Base-by-base conservation (phyloP, 768 basidiomycete species). In the Trametes sanguinea region DNA sequence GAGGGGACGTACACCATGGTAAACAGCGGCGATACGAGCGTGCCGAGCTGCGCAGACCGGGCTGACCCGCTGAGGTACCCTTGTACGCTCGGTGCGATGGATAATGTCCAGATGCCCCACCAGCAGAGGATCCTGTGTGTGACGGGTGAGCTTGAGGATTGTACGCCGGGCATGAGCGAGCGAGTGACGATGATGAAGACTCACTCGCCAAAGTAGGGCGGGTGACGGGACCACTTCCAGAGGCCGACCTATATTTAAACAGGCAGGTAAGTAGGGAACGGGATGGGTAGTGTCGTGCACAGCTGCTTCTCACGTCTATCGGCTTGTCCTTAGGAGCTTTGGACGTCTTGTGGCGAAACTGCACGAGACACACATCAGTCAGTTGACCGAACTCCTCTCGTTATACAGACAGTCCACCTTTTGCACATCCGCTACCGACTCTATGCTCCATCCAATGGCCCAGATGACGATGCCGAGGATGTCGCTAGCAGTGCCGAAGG, bases 161-260 rank as follows among this genome's bases (percentile, higher is more conserved):
- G 44, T 46, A 40, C 6, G 13, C 9, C 2, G 13, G 33, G 47
- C 27, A 6, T 61, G 17, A 14, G 35, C 57, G 65, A 27, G 50
- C 22, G 27, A 53, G 16, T 7, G 14, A 1, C 6, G 11, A 37
- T 37, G 35, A 22, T 22, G 22, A 1, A 22, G 22, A 78, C 80
- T 69, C 74, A 86, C 83, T 89, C 88, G 68, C 87, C 87, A 66
- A 88, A 88, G 69, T 88, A 89, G 0, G 86, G 84, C 17, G 88
- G 87, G 65, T 89, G 86, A 3, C 87, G 80, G 27, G 83, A 82
- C 78, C 80, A 85, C 11, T 69, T 74, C 85, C 85, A 85, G 2
- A 85, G 64, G 4, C 84, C 85, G 40, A 63, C 73, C 82, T 85
- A 37, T 56, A 54, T 45, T 39, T 17, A 16, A 35, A 42, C 29